Evolutionary conservation across 177 flowering plant genomes (phyloP), one percentile per base, ranked within the genome.

Genomic region (Vitis hybrid): DNA sequence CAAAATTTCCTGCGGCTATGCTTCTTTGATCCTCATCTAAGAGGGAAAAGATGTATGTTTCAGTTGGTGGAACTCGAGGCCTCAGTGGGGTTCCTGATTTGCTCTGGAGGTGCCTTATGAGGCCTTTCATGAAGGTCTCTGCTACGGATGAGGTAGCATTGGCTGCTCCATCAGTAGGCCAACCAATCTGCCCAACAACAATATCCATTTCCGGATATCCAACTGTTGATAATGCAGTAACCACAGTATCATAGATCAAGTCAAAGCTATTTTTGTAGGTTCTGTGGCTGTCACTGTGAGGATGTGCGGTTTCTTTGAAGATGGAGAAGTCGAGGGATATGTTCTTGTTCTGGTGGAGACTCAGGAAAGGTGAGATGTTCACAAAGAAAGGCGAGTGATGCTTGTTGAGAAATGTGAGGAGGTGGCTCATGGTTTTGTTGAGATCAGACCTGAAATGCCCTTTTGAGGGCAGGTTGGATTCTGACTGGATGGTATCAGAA

Each of bases 161-260:
- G 52, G 79, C 66, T 51, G 91, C 87, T 75, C 98, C 97, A 79
- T 92, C 97, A 5, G 97, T 91, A 15, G 98, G 98, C 98, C 98
- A 94, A 50, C 98, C 98, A 57, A 90, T 88, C 72, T 85, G 79
- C 27, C 85, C 85, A 54, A 91, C 73, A n/a, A 90, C 83, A 48
- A 92, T 83, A 9, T 88, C 90, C 75, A 88, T 84, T 4, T 79
- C 70, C 2, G 85, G 84, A 77, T 85, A 91, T 4, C 98, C 90
- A 66, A 72, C 76, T 32, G 49, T 64, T 2, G 93, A 82, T 56
- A 94, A 77, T 52, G 97, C 90, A 54, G 87, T 14, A 48, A 85
- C 83, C 18, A 92, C 66, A 19, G 86, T 87, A 78, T 88, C 94
- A 60, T 88, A 83, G 81, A 82, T 87, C 49, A 80, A 30, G 71